phyloP scores from a whole-genome alignment of 179 eudicot genomes.

The Silene noctiflora region DNA sequence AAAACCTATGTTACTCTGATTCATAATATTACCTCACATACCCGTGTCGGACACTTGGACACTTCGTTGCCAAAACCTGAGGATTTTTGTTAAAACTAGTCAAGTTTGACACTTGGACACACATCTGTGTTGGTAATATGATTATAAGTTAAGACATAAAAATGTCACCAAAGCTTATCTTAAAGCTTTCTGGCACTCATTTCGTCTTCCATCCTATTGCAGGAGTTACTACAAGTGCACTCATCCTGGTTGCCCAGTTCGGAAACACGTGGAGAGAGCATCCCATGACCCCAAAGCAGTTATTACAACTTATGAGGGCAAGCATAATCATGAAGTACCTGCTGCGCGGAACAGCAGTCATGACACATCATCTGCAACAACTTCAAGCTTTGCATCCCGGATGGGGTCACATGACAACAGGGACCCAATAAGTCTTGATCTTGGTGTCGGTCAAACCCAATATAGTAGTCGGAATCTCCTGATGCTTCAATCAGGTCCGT shows the following conservation, averaged over 20 bases:
- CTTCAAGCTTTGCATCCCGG: conserved; percentile 33
- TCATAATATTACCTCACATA: neutral
- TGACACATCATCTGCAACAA: conserved; percentile 39
- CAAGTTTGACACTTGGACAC: neutral
- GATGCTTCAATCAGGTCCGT: conserved; percentile 42
- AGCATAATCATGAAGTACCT: conserved; percentile 83
- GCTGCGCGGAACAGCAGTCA: conserved; percentile 63
- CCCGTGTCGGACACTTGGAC: neutral
- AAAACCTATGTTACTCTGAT: neutral
- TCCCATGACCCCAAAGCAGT: conserved; percentile 86
- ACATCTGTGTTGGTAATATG: neutral
- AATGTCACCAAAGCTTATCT: neutral
- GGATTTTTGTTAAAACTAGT: neutral
- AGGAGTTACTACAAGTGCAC: conserved; percentile 97
- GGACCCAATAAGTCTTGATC: conserved; percentile 69
- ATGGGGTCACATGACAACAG: conserved; percentile 38
- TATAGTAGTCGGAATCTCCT: conserved; percentile 30
- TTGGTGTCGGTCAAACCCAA: conserved; percentile 65
- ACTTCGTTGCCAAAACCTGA: neutral
- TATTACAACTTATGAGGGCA: conserved; percentile 82
- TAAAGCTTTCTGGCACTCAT: neutral
- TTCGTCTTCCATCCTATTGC: conserved; percentile 15
- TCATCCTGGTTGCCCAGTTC: conserved; percentile 73
- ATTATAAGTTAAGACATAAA: neutral
- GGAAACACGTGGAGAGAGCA: conserved; percentile 90